These are phyloP conservation scores for Wickerhamomyces strasburgensis DNA, from an alignment of 805 yeast species.

Conservation along the genomic window DNA sequence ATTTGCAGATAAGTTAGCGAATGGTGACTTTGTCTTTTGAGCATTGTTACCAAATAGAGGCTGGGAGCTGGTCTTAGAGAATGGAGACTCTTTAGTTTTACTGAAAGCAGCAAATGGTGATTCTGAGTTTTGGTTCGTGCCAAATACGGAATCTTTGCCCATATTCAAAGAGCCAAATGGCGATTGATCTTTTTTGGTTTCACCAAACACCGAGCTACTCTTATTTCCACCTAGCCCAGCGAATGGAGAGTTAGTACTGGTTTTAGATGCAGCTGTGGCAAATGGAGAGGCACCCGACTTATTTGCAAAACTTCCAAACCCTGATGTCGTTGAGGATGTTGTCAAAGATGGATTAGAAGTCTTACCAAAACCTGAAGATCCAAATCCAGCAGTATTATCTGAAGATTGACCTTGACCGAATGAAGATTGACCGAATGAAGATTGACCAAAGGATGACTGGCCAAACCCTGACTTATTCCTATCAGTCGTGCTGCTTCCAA, in stretches of 20 bases:
- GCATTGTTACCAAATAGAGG: too few relatives aligned
- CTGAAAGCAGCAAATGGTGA: conserved; percentile 13
- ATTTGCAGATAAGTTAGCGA: not conserved
- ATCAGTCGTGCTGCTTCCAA: not conserved
- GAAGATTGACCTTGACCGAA: conserved; percentile 8
- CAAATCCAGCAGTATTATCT: conserved; percentile 9
- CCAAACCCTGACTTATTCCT: conserved; percentile 3
- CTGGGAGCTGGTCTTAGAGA: not conserved
- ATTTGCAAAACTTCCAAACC: conserved; percentile 17
- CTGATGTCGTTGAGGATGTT: too few relatives aligned
- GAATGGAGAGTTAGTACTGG: conserved; percentile 1
- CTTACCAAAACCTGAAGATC: conserved; percentile 19
- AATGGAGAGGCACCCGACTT: not conserved
- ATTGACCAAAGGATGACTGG: conserved; percentile 6
- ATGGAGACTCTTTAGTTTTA: not conserved
- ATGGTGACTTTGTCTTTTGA: too few relatives aligned
- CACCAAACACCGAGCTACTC: too few relatives aligned
- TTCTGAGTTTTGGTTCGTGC: not conserved
- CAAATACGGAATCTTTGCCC: too few relatives aligned
- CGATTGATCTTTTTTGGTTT: conserved; percentile 14
- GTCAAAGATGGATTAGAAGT: too few relatives aligned
- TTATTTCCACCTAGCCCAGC: too few relatives aligned
- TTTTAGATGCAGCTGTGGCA: conserved; percentile 21
- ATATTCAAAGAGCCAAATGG: conserved; percentile 26
- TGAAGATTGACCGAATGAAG: conserved; percentile 7